phyloP scores from a whole-genome alignment of 345 rosid species.

The Cardiospermum halicacabum region DNA sequence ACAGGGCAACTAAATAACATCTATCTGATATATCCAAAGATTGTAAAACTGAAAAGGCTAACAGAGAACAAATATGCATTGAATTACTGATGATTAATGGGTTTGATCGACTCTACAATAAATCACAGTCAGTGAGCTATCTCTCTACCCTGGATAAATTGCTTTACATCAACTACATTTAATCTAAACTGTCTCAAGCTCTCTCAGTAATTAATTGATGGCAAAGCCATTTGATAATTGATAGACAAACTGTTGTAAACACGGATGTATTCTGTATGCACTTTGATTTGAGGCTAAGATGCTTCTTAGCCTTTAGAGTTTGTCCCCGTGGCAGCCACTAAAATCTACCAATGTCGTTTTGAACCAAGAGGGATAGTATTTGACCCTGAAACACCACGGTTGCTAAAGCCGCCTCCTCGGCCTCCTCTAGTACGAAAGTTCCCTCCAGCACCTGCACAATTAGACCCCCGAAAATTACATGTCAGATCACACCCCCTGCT shows the following conservation, averaged over 20 bases:
- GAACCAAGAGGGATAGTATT: slow-evolving; percentile 69
- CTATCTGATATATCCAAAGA: too few relatives aligned
- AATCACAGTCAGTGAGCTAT: background rate
- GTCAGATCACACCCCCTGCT: background rate
- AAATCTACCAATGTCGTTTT: slow-evolving; percentile 54
- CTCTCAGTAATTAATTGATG: background rate
- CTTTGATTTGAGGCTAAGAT: background rate
- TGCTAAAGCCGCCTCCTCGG: slow-evolving; percentile 70
- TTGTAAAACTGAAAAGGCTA: too few relatives aligned
- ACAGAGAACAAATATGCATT: too few relatives aligned
- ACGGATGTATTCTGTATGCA: background rate
- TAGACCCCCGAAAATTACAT: background rate
- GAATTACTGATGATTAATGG: too few relatives aligned
- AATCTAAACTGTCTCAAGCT: background rate
- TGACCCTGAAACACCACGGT: slow-evolving; percentile 69
- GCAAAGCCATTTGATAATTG: background rate
- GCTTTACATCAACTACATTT: background rate
- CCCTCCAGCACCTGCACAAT: slow-evolving; percentile 45
- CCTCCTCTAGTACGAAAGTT: slow-evolving; percentile 76
- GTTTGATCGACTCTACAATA: too few relatives aligned
- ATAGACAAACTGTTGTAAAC: background rate
- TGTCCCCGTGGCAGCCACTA: background rate
- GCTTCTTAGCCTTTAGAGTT: background rate
- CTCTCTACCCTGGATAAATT: background rate
- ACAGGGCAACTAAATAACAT: too few relatives aligned